Evolutionary conservation across 305 asterid species (phyloP).

Genomic region (Fraxinus velutina): DNA sequence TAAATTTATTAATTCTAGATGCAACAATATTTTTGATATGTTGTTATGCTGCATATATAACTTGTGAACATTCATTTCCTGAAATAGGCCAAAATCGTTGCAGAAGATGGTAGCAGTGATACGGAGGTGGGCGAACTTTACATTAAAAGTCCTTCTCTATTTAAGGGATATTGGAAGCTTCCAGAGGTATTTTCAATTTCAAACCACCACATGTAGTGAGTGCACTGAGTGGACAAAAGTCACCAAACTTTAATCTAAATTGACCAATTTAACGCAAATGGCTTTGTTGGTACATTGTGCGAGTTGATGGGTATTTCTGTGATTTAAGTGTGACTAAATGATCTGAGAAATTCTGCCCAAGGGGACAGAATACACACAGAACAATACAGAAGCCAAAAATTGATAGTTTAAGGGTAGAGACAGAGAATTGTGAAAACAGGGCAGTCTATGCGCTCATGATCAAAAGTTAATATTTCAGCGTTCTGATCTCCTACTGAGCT

Average conservation of each 20-base stretch:
- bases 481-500: neutral
- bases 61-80: constrained; percentile 21
- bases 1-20: neutral
- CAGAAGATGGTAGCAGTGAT: constrained; percentile 54
- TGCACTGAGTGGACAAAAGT: neutral
- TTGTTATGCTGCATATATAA: neutral
- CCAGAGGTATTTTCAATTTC: constrained; percentile 54
- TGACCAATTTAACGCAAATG: neutral
- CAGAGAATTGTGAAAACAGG: neutral
- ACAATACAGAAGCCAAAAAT: neutral
- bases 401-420: neutral
- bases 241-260: neutral
- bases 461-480: neutral
- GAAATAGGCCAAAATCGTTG: constrained; percentile 70
- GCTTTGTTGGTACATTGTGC: neutral
- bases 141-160: constrained; percentile 81
- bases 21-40: neutral
- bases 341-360: neutral
- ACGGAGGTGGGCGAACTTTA: constrained; percentile 79
- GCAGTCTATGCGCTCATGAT: neutral
- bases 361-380: neutral
- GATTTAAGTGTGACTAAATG: neutral
- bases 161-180: constrained; percentile 89
- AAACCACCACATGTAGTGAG: neutral
- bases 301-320: neutral